Evolutionary conservation across 2,329 filamentous ascomycete genomes (phyloP).

Genomic region (Fusarium odoratissimum): DNA sequence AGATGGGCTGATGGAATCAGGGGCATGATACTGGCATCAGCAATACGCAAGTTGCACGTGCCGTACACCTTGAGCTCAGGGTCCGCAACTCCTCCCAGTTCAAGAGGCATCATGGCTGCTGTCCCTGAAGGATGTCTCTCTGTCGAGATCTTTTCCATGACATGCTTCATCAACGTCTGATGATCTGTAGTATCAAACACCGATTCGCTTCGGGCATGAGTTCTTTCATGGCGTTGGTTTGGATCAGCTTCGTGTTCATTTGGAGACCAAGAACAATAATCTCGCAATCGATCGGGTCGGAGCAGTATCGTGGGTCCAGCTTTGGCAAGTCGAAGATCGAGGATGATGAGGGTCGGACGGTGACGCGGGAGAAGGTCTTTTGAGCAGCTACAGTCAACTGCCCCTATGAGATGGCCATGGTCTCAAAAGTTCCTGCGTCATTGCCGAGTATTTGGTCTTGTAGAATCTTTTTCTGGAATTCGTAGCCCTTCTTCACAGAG

Average conservation of each 20-base stretch:
- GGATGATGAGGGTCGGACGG: neutral
- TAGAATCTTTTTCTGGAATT: conserved; percentile 12
- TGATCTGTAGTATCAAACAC: conserved; percentile 9
- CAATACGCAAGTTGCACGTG: conserved; percentile 40
- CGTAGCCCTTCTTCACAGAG: conserved; percentile 15
- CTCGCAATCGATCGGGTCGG: conserved; percentile 24
- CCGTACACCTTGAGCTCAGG: conserved; percentile 43
- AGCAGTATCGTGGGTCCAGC: conserved; percentile 26
- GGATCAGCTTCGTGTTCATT: conserved; percentile 14
- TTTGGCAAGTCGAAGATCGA: conserved; percentile 14
- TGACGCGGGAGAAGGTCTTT: conserved; percentile 27
- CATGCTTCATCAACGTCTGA: neutral
- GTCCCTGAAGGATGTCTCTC: conserved; percentile 22
- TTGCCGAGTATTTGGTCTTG: neutral
- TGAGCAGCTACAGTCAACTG: conserved; percentile 22
- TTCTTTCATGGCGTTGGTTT: conserved; percentile 12
- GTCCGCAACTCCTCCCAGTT: conserved; percentile 39
- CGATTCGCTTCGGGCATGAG: conserved; percentile 14
- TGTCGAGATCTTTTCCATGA: neutral
- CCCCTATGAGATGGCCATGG: conserved; percentile 17
- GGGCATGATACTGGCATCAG: conserved; percentile 44
- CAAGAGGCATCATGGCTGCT: conserved; percentile 18
- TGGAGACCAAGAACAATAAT: conserved; percentile 24
- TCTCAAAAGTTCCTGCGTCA: conserved; percentile 25
- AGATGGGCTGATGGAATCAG: conserved; percentile 43